phyloP scores from a whole-genome alignment of 164 flowering plant genomes.

The Stephania cephalantha region DNA sequence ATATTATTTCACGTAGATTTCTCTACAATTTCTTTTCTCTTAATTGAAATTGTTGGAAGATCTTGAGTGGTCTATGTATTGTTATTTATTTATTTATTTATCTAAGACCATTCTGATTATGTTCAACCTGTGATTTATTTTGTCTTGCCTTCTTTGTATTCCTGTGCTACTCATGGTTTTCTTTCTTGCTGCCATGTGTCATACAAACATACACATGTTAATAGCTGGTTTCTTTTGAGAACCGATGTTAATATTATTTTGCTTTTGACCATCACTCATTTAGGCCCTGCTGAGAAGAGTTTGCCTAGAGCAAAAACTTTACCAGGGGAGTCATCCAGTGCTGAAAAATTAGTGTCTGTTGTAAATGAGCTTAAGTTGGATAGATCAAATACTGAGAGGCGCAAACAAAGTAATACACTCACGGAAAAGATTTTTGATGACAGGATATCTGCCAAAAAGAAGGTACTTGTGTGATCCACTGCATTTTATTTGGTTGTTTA shows the following conservation, averaged over 20 bases:
- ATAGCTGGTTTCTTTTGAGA: not conserved
- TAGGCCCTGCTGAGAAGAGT: conserved; percentile 32
- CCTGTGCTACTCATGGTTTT: not conserved
- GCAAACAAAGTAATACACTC: conserved; percentile 30
- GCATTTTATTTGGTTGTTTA: not conserved
- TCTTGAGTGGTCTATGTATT: not conserved
- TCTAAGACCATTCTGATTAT: not conserved
- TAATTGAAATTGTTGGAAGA: not conserved
- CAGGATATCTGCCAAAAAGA: conserved; percentile 55
- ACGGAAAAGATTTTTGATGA: conserved; percentile 64
- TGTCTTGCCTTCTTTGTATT: not conserved
- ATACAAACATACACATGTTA: not conserved
- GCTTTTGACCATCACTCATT: conserved; percentile 7
- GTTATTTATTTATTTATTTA: no score
- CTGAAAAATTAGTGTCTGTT: conserved; percentile 28
- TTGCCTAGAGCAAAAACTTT: conserved; percentile 40
- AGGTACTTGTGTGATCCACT: conserved; percentile 38
- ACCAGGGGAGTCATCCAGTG: conserved; percentile 33
- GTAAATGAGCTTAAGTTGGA: conserved; percentile 35
- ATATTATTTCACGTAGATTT: not conserved
- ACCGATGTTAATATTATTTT: not conserved
- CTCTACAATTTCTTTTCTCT: not conserved
- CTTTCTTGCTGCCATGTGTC: not conserved
- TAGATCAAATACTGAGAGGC: conserved; percentile 75
- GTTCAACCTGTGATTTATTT: not conserved